A percentile compares a stretch with the other conserved stretches of the same genome.
These are phyloP conservation scores for Asterionellopsis glacialis DNA, from an alignment of 108 stramenopile genomes.

Conservation along the genomic window DNA sequence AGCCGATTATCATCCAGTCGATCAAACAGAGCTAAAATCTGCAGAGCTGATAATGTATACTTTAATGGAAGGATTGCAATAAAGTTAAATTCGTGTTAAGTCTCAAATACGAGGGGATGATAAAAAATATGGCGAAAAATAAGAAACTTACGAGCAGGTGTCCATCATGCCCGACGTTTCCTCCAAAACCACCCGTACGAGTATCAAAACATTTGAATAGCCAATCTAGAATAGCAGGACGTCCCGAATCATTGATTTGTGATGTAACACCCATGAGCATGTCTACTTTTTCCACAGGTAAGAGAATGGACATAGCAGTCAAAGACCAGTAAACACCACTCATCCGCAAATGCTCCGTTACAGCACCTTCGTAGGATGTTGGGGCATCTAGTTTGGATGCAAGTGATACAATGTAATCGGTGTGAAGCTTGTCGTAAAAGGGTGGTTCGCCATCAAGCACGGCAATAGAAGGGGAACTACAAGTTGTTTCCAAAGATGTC, in stretches of 20 bases:
- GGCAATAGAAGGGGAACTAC: too few relatives aligned
- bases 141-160: constrained; percentile 61
- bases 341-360: constrained; percentile 92
- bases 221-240: constrained; percentile 85
- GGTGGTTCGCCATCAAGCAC: constrained; percentile 10
- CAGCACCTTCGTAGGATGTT: constrained; percentile 86
- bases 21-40: constrained; percentile 90
- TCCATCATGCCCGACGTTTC: constrained; percentile 91
- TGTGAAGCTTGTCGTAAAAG: constrained; percentile 73
- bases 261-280: constrained; percentile 35
- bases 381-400: constrained; percentile 68
- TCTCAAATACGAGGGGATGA: too few relatives aligned
- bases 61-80: too few relatives aligned
- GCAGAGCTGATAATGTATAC: constrained; percentile 96
- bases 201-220: constrained; percentile 85
- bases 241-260: constrained; percentile 5
- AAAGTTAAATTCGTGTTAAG: too few relatives aligned
- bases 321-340: constrained; percentile 98
- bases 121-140: too few relatives aligned
- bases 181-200: constrained; percentile 87
- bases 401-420: constrained; percentile 68
- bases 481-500: too few relatives aligned
- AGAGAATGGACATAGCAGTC: constrained; percentile 83
- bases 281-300: constrained; percentile 53
- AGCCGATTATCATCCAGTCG: constrained; percentile 47